These are phyloP conservation scores for Pseudonectria foliicola DNA, from an alignment of 2,329 filamentous ascomycete species.

Conservation along the genomic window DNA sequence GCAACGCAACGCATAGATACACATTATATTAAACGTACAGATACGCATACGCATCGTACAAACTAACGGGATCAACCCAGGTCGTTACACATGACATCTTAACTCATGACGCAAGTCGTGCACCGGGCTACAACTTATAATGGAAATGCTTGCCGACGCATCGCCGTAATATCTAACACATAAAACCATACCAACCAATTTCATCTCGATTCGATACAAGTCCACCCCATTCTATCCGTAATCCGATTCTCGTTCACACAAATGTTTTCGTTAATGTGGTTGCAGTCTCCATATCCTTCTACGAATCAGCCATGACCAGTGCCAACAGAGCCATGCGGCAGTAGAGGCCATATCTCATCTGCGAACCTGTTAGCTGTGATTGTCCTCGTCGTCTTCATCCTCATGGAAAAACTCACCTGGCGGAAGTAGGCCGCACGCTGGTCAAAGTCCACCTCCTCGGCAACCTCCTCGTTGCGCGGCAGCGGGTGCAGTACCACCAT, in stretches of 20 bases:
- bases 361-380: conserved; percentile 15
- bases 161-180: too few relatives aligned
- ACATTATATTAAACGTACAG: conserved; percentile 8
- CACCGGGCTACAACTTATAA: background rate
- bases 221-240: background rate
- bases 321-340: conserved; percentile 96
- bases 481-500: conserved; percentile 96
- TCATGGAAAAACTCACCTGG: conserved; percentile 62
- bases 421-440: conserved; percentile 95
- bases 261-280: conserved; percentile 11
- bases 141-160: too few relatives aligned
- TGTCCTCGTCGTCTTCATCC: background rate
- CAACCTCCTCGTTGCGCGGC: conserved; percentile 87
- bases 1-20: conserved; percentile 16
- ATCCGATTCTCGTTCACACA: conserved; percentile 1
- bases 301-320: conserved; percentile 62
- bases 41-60: conserved; percentile 18
- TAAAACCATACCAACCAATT: too few relatives aligned
- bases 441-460: conserved; percentile 95
- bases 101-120: background rate
- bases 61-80: conserved; percentile 5
- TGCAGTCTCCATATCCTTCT: conserved; percentile 18
- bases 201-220: background rate
- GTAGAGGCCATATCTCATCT: conserved; percentile 98
- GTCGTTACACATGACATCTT: background rate